phyloP scores from a whole-genome alignment of 306 rosid genomes.

The Castanospermum australe region DNA sequence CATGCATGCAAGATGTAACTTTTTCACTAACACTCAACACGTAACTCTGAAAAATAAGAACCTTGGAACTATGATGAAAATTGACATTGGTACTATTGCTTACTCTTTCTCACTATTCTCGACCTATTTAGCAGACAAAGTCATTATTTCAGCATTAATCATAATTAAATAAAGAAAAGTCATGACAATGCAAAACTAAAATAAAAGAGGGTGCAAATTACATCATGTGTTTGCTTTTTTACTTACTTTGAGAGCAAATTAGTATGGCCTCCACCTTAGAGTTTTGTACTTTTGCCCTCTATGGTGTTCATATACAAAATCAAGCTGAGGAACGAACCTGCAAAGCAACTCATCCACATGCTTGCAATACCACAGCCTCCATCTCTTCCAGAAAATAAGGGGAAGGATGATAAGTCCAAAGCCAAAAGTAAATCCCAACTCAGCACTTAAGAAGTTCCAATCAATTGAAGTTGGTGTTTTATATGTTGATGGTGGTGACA shows the following conservation, averaged over 20 bases:
- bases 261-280: neutral
- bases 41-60: too few relatives aligned
- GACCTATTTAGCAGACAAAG: too few relatives aligned
- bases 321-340: neutral
- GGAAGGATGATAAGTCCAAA: neutral
- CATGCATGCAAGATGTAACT: too few relatives aligned
- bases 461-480: neutral
- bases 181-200: too few relatives aligned
- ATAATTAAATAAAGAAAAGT: too few relatives aligned
- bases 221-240: too few relatives aligned
- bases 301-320: neutral
- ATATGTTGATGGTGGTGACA: neutral
- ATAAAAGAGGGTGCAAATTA: too few relatives aligned
- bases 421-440: conserved; percentile 17
- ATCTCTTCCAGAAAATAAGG: neutral
- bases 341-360: neutral
- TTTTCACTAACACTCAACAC: too few relatives aligned
- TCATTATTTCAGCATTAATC: too few relatives aligned
- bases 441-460: neutral
- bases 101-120: too few relatives aligned
- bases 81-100: too few relatives aligned
- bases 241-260: neutral
- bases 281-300: neutral
- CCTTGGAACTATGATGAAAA: too few relatives aligned
- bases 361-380: neutral